Conservation (phyloP, 169 alveolate genomes). For the Plasmodium vinckei region DNA sequence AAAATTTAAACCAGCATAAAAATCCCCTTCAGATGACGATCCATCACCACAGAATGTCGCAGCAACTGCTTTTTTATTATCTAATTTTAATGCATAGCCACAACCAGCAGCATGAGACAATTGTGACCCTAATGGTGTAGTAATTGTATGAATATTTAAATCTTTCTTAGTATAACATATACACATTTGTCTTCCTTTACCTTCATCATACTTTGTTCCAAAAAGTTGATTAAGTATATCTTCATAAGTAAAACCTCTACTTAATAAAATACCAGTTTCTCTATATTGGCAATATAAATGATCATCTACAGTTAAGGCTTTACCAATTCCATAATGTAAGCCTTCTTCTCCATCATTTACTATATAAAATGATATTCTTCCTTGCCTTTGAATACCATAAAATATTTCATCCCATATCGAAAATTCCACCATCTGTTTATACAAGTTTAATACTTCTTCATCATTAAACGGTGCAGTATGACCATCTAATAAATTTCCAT, state of each 20-base stretch:
- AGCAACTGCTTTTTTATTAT: conserved; percentile 89
- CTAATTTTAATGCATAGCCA: conserved; percentile 94
- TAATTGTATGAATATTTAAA: conserved; percentile 92
- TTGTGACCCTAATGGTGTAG: conserved; percentile 96
- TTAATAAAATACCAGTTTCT: conserved; percentile 93
- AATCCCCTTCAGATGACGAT: conserved; percentile 98
- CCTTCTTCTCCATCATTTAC: conserved; percentile 97
- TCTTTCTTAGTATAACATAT: conserved; percentile 93
- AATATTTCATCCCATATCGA: conserved; percentile 88
- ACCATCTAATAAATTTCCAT: conserved; percentile 82
- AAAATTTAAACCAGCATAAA: conserved; percentile 95
- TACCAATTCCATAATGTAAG: conserved; percentile 92
- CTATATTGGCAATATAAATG: conserved; percentile 94
- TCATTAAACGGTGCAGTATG: conserved; percentile 79
- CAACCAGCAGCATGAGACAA: conserved; percentile 97
- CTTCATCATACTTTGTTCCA: conserved; percentile 90
- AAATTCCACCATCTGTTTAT: conserved; percentile 82
- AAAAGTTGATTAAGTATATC: conserved; percentile 86
- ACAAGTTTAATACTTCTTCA: conserved; percentile 80
- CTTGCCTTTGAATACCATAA: conserved; percentile 91
- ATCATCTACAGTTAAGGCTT: conserved; percentile 92
- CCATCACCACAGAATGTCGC: conserved; percentile 97
- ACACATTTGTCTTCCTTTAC: conserved; percentile 98
- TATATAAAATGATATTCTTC: conserved; percentile 95
- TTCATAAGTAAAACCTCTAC: conserved; percentile 92